Conservation (phyloP, 148 eudicot species). For the Tetragonia tetragonoides region DNA sequence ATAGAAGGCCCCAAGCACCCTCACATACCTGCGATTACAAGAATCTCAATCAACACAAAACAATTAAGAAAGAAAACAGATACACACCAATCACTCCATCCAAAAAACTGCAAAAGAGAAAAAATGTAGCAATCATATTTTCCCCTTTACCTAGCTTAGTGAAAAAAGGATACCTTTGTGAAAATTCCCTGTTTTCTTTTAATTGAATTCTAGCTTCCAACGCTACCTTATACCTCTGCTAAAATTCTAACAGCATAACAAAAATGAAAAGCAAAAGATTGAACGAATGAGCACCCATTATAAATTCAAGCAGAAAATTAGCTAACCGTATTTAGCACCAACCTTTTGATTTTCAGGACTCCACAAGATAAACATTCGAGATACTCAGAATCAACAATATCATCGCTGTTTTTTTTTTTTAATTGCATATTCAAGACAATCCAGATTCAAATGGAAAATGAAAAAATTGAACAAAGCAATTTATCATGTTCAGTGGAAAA, state of each 20-base stretch:
- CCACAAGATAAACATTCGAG: neutral
- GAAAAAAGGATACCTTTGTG: no score
- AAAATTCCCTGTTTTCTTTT: no score
- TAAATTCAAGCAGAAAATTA: neutral
- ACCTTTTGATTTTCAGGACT: no score
- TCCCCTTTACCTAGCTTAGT: neutral
- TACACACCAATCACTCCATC: neutral
- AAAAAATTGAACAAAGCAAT: no score
- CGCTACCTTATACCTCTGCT: neutral
- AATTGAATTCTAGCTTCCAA: neutral
- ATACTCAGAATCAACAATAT: neutral
- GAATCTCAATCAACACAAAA: conserved; percentile 12
- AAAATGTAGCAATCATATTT: neutral
- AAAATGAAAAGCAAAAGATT: no score
- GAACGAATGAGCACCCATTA: neutral
- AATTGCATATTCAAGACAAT: neutral
- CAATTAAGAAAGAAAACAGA: neutral
- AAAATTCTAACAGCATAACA: neutral
- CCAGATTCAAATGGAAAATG: neutral
- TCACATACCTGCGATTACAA: conserved; percentile 59
- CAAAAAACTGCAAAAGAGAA: neutral
- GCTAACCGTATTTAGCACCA: neutral
- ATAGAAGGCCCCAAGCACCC: conserved; percentile 93
- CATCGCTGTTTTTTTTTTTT: neutral
- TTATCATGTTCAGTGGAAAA: no score